Evolutionary conservation across 352 stramenopile genomes (phyloP), one percentile per base, ranked within the genome.

Genomic region (Pythium scleroteichum): DNA sequence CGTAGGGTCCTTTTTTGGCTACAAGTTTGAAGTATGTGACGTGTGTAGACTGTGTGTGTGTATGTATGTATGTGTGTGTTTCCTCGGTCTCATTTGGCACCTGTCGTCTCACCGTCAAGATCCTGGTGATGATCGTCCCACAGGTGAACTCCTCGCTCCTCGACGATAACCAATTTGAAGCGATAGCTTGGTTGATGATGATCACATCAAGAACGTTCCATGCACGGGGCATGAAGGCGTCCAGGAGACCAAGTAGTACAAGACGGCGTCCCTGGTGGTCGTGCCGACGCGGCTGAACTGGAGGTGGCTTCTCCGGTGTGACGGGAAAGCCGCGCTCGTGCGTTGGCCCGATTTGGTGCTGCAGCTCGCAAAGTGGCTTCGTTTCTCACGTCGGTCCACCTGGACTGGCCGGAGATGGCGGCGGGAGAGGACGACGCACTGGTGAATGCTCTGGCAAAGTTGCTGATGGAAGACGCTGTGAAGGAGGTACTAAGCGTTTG

Each of bases 211-310:
- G 6, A 10, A 35, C 29, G 10, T 35, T 35, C 29, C 29, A 12
- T 57, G 46, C 27, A 59, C 53, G 16, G 61, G 60, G 2, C 53
- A 59, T n/a, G 61, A 53, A 35, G 53, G 61, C 39, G 33, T 16
- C n/a, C n/a, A 38, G 14, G n/a, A n/a, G 23, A 10, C 47, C 27
- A 61, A 50, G 20, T 62, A 53, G 61, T 68, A 68, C 33, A 49
- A 14, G 0, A 53, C 61, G 9, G 61, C 61, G 12, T 44, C 61
- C n/a, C 27, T 68, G n/a, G 46, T 68, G 7, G 27, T 68, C 13
- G 16, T 56, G 16, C 48, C 61, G 8, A 26, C 60, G 24, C 23
- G 33, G 23, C n/a, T 42, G 17, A n/a, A 22, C 17, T 40, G 10
- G 7, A 8, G 23, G 33, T 56, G 24, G 23, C 9, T 9, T 23